Evolutionary conservation across 73 alveolate species (phyloP).

Genomic region (Stentor roeselii): DNA sequence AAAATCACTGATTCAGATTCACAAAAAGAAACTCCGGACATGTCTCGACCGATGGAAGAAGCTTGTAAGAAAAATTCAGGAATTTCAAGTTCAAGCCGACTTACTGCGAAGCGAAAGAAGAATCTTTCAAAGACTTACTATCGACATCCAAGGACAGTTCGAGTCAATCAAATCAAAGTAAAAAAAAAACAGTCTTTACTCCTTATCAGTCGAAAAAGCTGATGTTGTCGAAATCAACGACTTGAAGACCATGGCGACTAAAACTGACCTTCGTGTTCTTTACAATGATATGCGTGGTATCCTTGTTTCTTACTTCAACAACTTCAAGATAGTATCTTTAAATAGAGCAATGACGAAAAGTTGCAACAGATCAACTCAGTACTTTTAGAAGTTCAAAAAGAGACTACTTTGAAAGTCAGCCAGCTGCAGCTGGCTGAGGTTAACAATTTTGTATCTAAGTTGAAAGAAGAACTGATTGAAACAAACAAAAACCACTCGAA

Average conservation of each 20-base stretch:
- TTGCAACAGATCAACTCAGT: not conserved
- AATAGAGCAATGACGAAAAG: not conserved
- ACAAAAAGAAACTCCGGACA: not conserved
- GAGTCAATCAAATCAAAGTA: not conserved
- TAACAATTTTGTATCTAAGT: no score
- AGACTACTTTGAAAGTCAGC: not conserved
- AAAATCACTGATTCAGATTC: not conserved
- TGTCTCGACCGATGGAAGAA: not conserved
- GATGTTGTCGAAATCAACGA: not conserved
- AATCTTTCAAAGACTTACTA: not conserved
- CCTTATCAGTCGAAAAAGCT: not conserved
- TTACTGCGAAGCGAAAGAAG: not conserved
- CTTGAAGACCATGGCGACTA: not conserved
- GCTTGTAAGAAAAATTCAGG: not conserved
- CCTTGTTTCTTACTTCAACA: not conserved
- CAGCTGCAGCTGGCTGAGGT: not conserved
- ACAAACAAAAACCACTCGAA: not conserved
- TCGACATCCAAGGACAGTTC: not conserved
- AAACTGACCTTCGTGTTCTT: not conserved
- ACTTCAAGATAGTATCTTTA: not conserved
- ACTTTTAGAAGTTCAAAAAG: not conserved
- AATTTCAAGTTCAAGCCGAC: not conserved
- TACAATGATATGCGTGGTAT: not conserved
- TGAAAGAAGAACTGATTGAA: not conserved
- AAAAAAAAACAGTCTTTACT: not conserved